phyloP scores from a whole-genome alignment of 1,284 basidiomycete genomes.

The Ganoderma leucocontextum region DNA sequence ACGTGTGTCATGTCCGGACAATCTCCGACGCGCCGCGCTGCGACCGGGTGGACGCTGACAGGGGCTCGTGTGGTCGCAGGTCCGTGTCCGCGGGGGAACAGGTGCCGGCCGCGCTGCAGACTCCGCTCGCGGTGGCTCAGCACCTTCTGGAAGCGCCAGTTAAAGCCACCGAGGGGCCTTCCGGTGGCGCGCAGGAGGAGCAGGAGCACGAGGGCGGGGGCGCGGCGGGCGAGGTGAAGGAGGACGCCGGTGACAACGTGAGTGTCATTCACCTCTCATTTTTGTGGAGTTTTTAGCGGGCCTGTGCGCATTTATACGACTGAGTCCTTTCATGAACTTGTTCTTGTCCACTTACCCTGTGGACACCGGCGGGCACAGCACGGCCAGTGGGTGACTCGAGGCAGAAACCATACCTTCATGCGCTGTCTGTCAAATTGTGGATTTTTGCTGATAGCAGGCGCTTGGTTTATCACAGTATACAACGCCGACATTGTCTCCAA shows the following conservation, averaged over 20 bases:
- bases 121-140: constrained; percentile 70
- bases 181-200: constrained; percentile 38
- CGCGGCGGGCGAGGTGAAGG: constrained; percentile 37
- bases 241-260: constrained; percentile 40
- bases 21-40: constrained; percentile 17
- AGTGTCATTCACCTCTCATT: constrained; percentile 26
- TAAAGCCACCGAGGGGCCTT: constrained; percentile 34
- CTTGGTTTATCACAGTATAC: constrained; percentile 23
- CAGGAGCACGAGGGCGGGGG: constrained; percentile 43
- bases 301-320: too few species aligned
- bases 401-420: neutral
- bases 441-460: constrained; percentile 25
- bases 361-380: too few species aligned
- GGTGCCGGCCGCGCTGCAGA: constrained; percentile 67
- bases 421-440: constrained; percentile 25
- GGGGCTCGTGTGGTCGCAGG: constrained; percentile 28
- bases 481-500: constrained; percentile 27
- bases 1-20: constrained; percentile 33
- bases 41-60: constrained; percentile 7
- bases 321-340: too few species aligned
- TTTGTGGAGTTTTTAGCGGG: neutral
- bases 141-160: constrained; percentile 56
- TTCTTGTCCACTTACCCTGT: too few species aligned
- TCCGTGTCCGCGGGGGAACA: constrained; percentile 56
- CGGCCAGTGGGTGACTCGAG: too few species aligned